Evolutionary conservation across 495 filamentous ascomycete genomes (phyloP), one percentile per base, ranked within the genome.

Genomic region (Tricharina praecox): DNA sequence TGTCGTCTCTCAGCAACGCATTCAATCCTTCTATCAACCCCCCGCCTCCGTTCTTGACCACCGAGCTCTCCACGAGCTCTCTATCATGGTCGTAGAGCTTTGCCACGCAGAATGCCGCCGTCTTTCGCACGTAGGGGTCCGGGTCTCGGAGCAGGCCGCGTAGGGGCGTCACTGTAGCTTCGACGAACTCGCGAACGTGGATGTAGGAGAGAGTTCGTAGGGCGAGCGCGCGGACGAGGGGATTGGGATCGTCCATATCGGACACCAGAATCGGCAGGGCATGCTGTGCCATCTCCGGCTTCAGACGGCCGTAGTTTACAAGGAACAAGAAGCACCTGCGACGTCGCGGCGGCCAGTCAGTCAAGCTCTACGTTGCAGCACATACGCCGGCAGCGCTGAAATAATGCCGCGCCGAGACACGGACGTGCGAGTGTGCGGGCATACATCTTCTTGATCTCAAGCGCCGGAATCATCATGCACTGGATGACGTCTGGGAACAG

Each of bases 401-500:
- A n/a, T n/a, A n/a, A n/a, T n/a, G n/a, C n/a, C n/a, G n/a, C n/a
- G n/a, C n/a, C n/a, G n/a, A n/a, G n/a, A n/a, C n/a, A n/a, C n/a
- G n/a, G n/a, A n/a, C n/a, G n/a, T n/a, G 28, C 13, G 13, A 37
- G 34, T 15, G 34, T 9, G 8, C 4, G 44, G 15, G 48, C 81
- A 51, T 69, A 93, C 90, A 99, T 99, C 71, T 99, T 99, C 75
- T 99, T 99, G 66, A 99, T 95, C 69, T 99, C 90, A 62, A 96
- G 67, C 54, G 80, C 87, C 36, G 79, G 80, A 47, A 96, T 81
- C 48, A 80, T 76, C 90, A 99, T 99, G 68, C 86, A 93, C 42
- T 68, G 77, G 55, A 96, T 79, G 30, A 99, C 78, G 63, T 99
- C 90, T 20, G 92, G 86, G 54, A 99, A 99, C 49, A 99, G 67